Base-by-base conservation (phyloP, 805 yeast genomes). In the Saccharomycopsis sp. region DNA sequence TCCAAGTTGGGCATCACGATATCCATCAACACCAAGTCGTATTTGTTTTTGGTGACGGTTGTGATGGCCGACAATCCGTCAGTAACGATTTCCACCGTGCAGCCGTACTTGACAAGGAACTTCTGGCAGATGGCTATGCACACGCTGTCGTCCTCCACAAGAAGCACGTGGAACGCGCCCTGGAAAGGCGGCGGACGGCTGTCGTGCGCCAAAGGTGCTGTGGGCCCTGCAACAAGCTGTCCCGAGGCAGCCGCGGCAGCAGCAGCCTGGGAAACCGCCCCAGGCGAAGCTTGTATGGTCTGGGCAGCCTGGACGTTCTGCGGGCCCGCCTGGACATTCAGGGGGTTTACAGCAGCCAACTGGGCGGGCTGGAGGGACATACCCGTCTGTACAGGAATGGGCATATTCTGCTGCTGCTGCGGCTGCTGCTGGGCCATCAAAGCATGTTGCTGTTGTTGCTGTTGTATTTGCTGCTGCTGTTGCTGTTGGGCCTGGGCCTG, bases 21-120 rank as follows among this genome's bases (percentile, higher is more conserved):
- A 71, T 88, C 96, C 96, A 88, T 88, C 50, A 88, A 70, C 0
- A 88, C 92, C 59, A 88, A 73, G 70, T 87, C 96, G 66, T 84
- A 88, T 64, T 84, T 80, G 40, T 81, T 80, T 54, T 82, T 81
- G 67, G 85, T 91, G 34, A 87, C 80, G 0, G 84, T 85, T 37
- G 83, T 79, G 50, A 94, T 90, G 2, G 97, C 97, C 40, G 89
- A 84, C 9, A 92, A 72, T 0, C 99, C 99, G 72, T 92, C 97
- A 3, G 90, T 86, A 0, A 89, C 97, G 18, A 91, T 89, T 52
- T 94, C 92, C 2, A 92, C 97, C 14, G 90, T 84, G 69, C 97
- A 91, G 0, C 97, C 97, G 68, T 88, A 90, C 66, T 89, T 88
- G 67, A 82, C 81, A 58, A 94, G 70, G 66, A 94, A 89, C 68